Conservation (phyloP, 1,139 yeast genomes). For the Diutina ranongensis region DNA sequence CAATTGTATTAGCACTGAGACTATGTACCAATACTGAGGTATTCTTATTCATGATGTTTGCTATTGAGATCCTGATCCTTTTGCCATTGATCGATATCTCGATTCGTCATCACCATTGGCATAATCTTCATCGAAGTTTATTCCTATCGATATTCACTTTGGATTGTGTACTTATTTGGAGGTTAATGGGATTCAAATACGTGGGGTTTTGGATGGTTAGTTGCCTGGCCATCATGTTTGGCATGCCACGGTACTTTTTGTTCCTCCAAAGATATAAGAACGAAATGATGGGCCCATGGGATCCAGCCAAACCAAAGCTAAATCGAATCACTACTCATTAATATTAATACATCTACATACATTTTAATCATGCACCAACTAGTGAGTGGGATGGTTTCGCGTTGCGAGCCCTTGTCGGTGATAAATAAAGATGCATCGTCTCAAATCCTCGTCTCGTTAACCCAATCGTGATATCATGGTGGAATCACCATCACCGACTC, state of each 20-base stretch:
- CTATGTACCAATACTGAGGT: conserved; percentile 63
- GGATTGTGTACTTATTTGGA: not conserved
- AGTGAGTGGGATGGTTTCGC: too few species aligned
- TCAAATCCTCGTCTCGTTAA: not conserved
- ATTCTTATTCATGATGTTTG: conserved; percentile 67
- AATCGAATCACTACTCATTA: not conserved
- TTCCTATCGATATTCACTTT: conserved; percentile 14
- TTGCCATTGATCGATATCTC: conserved; percentile 61
- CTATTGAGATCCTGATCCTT: conserved; percentile 61
- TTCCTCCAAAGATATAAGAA: conserved; percentile 71
- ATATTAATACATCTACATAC: too few species aligned
- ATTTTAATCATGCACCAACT: too few species aligned
- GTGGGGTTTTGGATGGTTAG: conserved; percentile 32
- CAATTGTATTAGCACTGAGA: conserved; percentile 83
- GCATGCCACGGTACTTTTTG: conserved; percentile 45
- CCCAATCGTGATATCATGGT: conserved; percentile 4
- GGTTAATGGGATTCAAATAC: conserved; percentile 28
- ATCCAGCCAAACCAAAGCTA: conserved; percentile 60
- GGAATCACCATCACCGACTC: conserved; percentile 4
- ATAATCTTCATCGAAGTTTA: conserved; percentile 17
- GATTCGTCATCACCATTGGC: conserved; percentile 21
- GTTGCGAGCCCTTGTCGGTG: not conserved
- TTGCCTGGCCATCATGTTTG: conserved; percentile 24
- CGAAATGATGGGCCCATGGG: conserved; percentile 93
- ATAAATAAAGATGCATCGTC: not conserved